A percentile compares a stretch with the other conserved stretches of the same genome.
These are phyloP conservation scores for Colletotrichum somersetense DNA, from an alignment of 2,329 filamentous ascomycete genomes.

Conservation along the genomic window DNA sequence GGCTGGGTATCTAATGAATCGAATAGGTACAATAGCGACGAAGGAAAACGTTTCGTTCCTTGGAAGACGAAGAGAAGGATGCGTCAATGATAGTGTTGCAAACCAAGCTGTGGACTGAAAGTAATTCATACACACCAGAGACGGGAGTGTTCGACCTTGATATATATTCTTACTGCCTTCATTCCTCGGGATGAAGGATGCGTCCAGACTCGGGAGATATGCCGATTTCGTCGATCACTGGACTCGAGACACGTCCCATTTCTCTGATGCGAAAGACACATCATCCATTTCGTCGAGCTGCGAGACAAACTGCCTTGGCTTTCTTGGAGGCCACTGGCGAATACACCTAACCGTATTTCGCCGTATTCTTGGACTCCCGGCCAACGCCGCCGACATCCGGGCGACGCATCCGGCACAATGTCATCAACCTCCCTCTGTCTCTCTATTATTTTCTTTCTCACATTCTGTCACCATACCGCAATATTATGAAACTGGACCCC, in stretches of 20 bases:
- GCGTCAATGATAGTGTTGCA: slow-evolving; percentile 15
- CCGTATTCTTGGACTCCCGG: background rate
- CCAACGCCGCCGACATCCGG: background rate
- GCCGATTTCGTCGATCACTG: slow-evolving; percentile 5
- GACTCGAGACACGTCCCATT: background rate
- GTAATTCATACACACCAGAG: background rate
- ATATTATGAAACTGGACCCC: background rate
- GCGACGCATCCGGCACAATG: background rate
- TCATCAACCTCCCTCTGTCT: too few species aligned
- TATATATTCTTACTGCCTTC: background rate
- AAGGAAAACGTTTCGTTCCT: background rate
- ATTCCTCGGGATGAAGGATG: background rate
- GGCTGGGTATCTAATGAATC: background rate
- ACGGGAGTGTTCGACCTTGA: background rate
- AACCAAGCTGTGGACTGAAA: background rate
- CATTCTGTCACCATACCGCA: background rate
- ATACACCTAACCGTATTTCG: background rate
- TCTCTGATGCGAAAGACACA: slow-evolving; percentile 22
- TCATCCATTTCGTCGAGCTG: background rate
- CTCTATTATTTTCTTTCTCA: background rate
- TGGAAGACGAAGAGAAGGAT: background rate
- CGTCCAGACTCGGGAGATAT: background rate
- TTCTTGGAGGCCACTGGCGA: background rate
- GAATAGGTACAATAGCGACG: background rate
- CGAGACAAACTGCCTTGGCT: slow-evolving; percentile 7